Evolutionary conservation across 768 basidiomycete genomes (phyloP), one percentile per base, ranked within the genome.

Genomic region (Boletus subparvulus): DNA sequence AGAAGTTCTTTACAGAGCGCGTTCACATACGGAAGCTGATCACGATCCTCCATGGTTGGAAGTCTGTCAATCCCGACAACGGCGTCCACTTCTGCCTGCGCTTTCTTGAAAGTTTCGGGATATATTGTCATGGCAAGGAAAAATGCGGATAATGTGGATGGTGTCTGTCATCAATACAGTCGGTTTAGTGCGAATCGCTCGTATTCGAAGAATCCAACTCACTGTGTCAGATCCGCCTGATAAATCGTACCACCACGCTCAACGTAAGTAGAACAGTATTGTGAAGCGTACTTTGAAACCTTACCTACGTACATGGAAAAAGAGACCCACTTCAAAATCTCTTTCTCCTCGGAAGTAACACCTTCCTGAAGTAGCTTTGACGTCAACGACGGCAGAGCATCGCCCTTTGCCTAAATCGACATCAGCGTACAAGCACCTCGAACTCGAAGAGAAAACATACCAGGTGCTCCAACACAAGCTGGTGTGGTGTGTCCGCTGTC

Each of bases 141-240:
- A 33, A 67, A 67, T 0, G 55, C 57, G 7, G 37, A 55, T 35
- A 61, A 21, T 12, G 50, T 13, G 16, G 54, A 56, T 1, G 58
- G 32, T 3, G 42, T 63, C 63, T 59, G 21, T 65, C 33, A 77
- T 7, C n/a, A 1, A 39, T 7, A 6, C 1, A n/a, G 16, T 39
- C 37, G 16, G 7, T 50, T 41, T 24, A 50, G 26, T 12, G 10
- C 12, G 14, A 41, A 26, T 37, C 5, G 4, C 14, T 47, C 17
- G 7, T 9, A 9, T 3, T 21, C 5, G 17, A 33, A 78, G 69
- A 17, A 72, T 73, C 7, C 7, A 9, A 33, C 53, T 19, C 13
- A 60, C 64, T 1, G 59, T 64, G 12, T 67, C 62, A 3, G 60
- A 33, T 47, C 54, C 65, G 28, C 41, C 81, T 79, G 41, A 43